A percentile compares a stretch with the other conserved stretches of the same genome.
Conservation (phyloP, 2,329 filamentous ascomycete species). For the Phaeophleospora eucalypticola region DNA sequence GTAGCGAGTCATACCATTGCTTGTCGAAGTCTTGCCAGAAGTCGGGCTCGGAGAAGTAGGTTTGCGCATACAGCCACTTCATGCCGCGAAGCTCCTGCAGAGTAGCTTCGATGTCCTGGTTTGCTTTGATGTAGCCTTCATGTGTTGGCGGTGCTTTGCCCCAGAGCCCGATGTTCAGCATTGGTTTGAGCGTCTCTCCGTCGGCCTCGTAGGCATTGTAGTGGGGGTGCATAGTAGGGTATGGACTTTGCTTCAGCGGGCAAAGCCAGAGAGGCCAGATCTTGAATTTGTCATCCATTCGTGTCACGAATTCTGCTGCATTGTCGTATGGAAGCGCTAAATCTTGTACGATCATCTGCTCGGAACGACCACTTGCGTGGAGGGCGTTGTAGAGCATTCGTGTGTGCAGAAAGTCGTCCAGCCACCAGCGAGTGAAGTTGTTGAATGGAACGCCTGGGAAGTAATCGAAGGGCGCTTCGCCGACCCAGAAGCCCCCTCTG, state of each 20-base stretch:
- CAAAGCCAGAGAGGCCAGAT: conserved; percentile 50
- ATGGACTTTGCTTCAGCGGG: conserved; percentile 36
- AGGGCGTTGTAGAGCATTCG: conserved; percentile 63
- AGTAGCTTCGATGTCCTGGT: conserved; percentile 58
- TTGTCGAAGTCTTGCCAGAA: conserved; percentile 65
- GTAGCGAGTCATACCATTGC: conserved; percentile 55
- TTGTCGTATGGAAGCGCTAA: conserved; percentile 47
- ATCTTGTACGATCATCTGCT: conserved; percentile 63
- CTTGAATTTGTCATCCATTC: conserved; percentile 36
- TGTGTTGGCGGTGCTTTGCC: conserved; percentile 45
- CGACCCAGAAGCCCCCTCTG: conserved; percentile 66
- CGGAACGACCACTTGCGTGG: conserved; percentile 57
- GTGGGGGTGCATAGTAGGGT: conserved; percentile 32
- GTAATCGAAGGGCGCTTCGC: conserved; percentile 59
- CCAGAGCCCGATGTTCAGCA: conserved; percentile 64
- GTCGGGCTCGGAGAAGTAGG: conserved; percentile 63
- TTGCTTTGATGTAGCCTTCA: conserved; percentile 49
- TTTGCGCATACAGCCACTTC: conserved; percentile 68
- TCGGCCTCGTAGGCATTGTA: conserved; percentile 22
- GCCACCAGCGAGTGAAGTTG: conserved; percentile 55
- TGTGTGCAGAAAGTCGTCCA: conserved; percentile 61
- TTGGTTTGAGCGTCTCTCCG: conserved; percentile 20
- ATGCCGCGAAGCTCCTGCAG: conserved; percentile 58
- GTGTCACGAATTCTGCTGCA: conserved; percentile 43
- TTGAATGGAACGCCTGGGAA: conserved; percentile 62